Percentiles rank a stretch among this genome's conserved stretches.
These are phyloP conservation scores for Sclerotinia borealis DNA, from an alignment of 2,329 filamentous ascomycete genomes.

Conservation along the genomic window DNA sequence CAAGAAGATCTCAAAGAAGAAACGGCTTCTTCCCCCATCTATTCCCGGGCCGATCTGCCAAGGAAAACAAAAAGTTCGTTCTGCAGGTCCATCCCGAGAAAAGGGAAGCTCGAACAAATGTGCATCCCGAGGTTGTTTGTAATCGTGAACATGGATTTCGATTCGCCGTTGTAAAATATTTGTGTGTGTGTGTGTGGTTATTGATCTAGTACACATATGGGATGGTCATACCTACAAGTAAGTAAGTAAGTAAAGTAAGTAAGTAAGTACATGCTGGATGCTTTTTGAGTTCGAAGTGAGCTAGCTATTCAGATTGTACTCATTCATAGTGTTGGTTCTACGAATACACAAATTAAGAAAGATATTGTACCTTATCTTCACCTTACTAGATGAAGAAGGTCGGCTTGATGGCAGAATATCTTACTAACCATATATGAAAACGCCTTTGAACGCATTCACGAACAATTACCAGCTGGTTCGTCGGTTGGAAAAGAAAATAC, in stretches of 20 bases:
- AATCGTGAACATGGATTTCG: conserved; percentile 2
- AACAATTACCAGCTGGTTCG: background rate
- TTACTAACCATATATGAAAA: background rate
- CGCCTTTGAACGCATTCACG: background rate
- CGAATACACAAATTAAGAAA: background rate
- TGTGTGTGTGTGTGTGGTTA: no score
- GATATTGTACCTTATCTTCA: background rate
- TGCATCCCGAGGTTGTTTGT: background rate
- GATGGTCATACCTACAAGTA: background rate
- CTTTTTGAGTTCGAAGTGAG: no score
- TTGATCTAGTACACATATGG: background rate
- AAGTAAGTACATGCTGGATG: background rate
- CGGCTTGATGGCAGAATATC: background rate
- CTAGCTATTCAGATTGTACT: no score
- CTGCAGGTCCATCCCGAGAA: background rate
- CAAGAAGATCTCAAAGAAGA: background rate
- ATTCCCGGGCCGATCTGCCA: background rate
- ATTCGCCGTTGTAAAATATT: background rate
- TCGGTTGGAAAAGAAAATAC: no score
- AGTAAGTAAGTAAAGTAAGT: background rate
- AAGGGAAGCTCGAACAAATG: background rate
- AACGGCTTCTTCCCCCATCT: background rate
- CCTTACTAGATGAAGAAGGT: background rate
- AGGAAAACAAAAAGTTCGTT: background rate
- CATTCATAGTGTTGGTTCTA: background rate